phyloP scores from a whole-genome alignment of 306 rosid genomes.

The Dalbergia cochinchinensis region DNA sequence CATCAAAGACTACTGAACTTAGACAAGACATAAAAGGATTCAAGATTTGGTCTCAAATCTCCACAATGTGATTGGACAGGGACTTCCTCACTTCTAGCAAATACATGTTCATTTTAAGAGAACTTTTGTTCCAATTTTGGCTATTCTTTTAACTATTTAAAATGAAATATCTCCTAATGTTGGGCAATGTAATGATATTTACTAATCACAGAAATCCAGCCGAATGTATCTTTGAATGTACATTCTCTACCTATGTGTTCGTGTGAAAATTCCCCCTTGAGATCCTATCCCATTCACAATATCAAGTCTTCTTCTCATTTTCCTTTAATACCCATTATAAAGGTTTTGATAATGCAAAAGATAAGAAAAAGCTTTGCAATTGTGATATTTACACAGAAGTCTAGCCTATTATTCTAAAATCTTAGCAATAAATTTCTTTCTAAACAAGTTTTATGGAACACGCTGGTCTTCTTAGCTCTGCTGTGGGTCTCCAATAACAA shows the following conservation, averaged over 20 bases:
- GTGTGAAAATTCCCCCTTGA: no score
- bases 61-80: no score
- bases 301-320: not conserved
- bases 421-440: no score
- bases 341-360: not conserved
- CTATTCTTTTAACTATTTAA: no score
- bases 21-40: constrained; percentile 20
- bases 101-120: no score
- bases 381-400: not conserved
- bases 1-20: constrained; percentile 4
- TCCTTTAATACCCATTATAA: not conserved
- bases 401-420: not conserved
- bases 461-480: no score
- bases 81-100: no score
- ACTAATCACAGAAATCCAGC: constrained; percentile 1
- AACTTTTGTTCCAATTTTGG: no score
- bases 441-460: no score
- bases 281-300: not conserved
- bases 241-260: not conserved
- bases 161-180: constrained; percentile 30
- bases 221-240: constrained; percentile 7
- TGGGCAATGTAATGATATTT: constrained; percentile 14
- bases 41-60: not conserved
- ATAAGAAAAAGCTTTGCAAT: not conserved
- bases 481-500: no score